Evolutionary conservation across 108 stramenopile genomes (phyloP).

Genomic region (Aurantiochytrium sp.): DNA sequence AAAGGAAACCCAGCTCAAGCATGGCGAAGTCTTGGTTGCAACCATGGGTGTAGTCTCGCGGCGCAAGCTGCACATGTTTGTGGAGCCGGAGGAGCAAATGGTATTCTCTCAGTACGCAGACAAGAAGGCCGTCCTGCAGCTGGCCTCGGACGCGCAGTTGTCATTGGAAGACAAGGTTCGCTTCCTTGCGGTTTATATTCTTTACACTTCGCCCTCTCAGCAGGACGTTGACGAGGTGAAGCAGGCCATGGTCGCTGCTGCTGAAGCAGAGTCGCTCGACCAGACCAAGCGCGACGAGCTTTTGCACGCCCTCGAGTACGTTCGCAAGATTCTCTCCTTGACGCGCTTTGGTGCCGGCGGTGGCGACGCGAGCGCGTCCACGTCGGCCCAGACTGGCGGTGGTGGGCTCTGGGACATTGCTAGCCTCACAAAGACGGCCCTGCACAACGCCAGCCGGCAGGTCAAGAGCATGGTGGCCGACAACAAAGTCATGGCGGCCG

Average conservation of each 20-base stretch:
- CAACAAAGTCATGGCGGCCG: not conserved
- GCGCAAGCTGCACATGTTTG: constrained; percentile 89
- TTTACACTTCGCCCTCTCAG: constrained; percentile 57
- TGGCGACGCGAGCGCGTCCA: not conserved
- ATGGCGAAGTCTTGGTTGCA: constrained; percentile 90
- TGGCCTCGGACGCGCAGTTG: constrained; percentile 66
- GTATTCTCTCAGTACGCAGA: constrained; percentile 60
- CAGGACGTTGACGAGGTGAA: constrained; percentile 74
- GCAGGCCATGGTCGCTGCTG: constrained; percentile 54
- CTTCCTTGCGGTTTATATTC: constrained; percentile 68
- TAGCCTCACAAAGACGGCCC: not conserved
- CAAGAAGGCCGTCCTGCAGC: constrained; percentile 63
- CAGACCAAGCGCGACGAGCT: constrained; percentile 46
- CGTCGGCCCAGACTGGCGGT: not conserved
- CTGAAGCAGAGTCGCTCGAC: constrained; percentile 40
- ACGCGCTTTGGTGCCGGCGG: not conserved
- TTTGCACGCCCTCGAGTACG: constrained; percentile 61
- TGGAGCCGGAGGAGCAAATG: constrained; percentile 76
- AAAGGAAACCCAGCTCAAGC: constrained; percentile 87
- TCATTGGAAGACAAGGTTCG: constrained; percentile 89
- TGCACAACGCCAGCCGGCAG: not conserved
- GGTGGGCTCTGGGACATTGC: not conserved
- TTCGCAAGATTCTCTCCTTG: constrained; percentile 76
- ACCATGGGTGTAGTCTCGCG: constrained; percentile 92
- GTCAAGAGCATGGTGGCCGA: constrained; percentile 3